phyloP scores from a whole-genome alignment of 139 green algal genomes.

The Chlorella sp. region DNA sequence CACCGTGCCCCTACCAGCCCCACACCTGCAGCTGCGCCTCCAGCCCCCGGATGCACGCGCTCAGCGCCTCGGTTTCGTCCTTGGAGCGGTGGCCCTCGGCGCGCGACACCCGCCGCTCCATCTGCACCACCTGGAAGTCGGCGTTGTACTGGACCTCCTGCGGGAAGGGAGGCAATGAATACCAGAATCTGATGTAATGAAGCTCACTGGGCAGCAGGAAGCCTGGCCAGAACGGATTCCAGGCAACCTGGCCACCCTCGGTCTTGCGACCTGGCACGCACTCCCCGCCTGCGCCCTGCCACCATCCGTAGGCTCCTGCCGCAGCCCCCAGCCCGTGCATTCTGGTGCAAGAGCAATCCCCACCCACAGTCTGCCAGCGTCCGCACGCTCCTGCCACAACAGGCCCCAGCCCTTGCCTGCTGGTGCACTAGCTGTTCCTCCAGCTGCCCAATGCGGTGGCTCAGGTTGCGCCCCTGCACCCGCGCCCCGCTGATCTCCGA shows the following conservation, averaged over 20 bases:
- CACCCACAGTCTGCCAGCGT: background rate
- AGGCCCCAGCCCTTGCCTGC: constrained; percentile 14
- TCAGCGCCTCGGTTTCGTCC: constrained; percentile 81
- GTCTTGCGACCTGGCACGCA: too few relatives aligned
- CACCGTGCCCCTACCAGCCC: too few relatives aligned
- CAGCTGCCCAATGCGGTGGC: constrained; percentile 20
- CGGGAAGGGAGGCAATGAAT: background rate
- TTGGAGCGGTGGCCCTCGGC: constrained; percentile 76
- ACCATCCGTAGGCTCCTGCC: too few relatives aligned
- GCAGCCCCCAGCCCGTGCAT: too few relatives aligned
- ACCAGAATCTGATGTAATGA: too few relatives aligned
- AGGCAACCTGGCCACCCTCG: too few relatives aligned
- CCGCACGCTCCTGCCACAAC: background rate
- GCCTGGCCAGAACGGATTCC: too few relatives aligned
- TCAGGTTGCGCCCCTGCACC: constrained; percentile 30
- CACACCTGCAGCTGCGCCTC: constrained; percentile 51
- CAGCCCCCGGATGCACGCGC: constrained; percentile 68
- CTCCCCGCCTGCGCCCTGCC: too few relatives aligned
- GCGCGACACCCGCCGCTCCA: constrained; percentile 84
- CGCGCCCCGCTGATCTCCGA: constrained; percentile 14
- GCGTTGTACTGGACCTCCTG: constrained; percentile 89
- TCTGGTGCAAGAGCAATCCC: too few relatives aligned
- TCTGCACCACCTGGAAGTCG: constrained; percentile 83
- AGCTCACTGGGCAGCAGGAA: too few relatives aligned
- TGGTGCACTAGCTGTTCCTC: constrained; percentile 70